Percentiles rank a stretch among this genome's conserved stretches.
phyloP scores from a whole-genome alignment of 352 stramenopile genomes.

The Phytopythium chamaehyphon region DNA sequence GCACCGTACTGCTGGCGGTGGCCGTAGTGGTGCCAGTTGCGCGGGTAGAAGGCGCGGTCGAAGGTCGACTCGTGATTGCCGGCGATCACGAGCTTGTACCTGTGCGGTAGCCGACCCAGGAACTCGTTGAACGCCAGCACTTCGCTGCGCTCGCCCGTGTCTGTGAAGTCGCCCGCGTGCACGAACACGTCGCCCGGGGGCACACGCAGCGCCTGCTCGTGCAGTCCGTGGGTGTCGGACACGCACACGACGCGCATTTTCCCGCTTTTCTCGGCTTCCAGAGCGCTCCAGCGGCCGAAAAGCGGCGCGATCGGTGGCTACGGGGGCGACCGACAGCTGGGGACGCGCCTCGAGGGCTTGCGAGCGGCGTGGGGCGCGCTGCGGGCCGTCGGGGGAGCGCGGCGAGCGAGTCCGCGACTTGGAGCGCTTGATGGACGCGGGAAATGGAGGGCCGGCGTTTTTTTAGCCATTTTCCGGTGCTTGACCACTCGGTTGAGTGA shows the following conservation, averaged over 20 bases:
- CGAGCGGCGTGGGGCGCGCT: neutral
- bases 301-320: neutral
- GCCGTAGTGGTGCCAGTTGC: slow-evolving; percentile 71
- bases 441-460: too few species aligned
- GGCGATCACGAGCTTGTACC: slow-evolving; percentile 75
- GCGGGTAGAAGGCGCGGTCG: slow-evolving; percentile 59
- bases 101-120: slow-evolving; percentile 58
- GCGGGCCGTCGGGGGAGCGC: too few species aligned
- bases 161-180: slow-evolving; percentile 89
- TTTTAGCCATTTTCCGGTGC: too few species aligned
- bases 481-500: too few species aligned
- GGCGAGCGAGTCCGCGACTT: too few species aligned
- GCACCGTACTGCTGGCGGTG: slow-evolving; percentile 53
- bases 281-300: neutral
- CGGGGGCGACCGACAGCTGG: neutral
- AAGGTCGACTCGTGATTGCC: slow-evolving; percentile 86
- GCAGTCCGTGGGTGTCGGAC: slow-evolving; percentile 74
- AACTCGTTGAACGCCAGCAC: slow-evolving; percentile 70
- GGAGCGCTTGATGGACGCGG: too few species aligned
- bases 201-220: slow-evolving; percentile 63
- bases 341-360: neutral
- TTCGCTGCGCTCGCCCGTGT: slow-evolving; percentile 58
- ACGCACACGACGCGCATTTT: slow-evolving; percentile 65
- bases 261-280: neutral
- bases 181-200: slow-evolving; percentile 82